A percentile compares a stretch with the other conserved stretches of the same genome.
These are phyloP conservation scores for Talaromyces proteolyticus DNA, from an alignment of 495 filamentous ascomycete species.

Conservation along the genomic window DNA sequence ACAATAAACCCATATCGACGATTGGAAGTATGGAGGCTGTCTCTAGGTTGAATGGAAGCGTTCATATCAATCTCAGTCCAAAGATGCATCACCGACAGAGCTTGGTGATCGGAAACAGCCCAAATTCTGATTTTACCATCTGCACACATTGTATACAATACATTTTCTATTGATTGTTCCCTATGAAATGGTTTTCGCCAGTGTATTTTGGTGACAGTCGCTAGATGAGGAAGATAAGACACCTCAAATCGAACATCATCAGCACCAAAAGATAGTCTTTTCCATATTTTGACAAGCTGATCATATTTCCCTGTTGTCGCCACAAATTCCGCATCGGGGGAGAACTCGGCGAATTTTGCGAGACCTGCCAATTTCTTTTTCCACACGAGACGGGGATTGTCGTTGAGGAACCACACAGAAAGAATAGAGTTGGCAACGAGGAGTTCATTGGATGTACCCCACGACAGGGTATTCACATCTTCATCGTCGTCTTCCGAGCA, in stretches of 20 bases:
- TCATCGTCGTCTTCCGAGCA: conserved; percentile 33
- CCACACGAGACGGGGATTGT: conserved; percentile 58
- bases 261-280: conserved; percentile 75
- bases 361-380: conserved; percentile 63
- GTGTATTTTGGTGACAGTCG: conserved; percentile 70
- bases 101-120: conserved; percentile 70
- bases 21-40: conserved; percentile 22
- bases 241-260: conserved; percentile 86
- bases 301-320: conserved; percentile 79
- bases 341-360: conserved; percentile 72
- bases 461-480: conserved; percentile 64
- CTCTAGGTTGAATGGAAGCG: conserved; percentile 61
- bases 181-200: conserved; percentile 74
- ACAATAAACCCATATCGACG: conserved; percentile 76
- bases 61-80: conserved; percentile 81
- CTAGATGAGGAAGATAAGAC: conserved; percentile 80
- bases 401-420: conserved; percentile 59
- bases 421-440: conserved; percentile 68
- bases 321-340: conserved; percentile 77
- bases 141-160: conserved; percentile 88
- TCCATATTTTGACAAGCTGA: conserved; percentile 87
- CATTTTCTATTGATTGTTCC: conserved; percentile 77
- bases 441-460: conserved; percentile 79
- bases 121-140: conserved; percentile 81
- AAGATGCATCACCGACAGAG: conserved; percentile 62